Base-by-base conservation (phyloP, 176 grass and related monocot genomes). In the Eleusine indica region DNA sequence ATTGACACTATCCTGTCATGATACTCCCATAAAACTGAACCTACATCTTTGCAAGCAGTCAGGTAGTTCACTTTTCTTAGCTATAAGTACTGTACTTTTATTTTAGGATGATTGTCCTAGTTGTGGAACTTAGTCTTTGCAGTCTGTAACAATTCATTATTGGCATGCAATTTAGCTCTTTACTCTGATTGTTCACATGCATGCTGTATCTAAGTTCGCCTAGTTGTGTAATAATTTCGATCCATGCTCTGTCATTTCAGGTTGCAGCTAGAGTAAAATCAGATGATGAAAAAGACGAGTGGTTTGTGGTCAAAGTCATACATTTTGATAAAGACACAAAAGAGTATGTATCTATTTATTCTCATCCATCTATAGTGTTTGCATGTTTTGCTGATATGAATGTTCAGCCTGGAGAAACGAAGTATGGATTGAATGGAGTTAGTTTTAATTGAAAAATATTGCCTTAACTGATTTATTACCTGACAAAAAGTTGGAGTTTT, bases 231-330 rank as follows among this genome's bases (percentile, higher is more conserved):
- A 51, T 78, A 17, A 51, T 80, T 38, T 17, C 14, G 35, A 49
- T 66, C 52, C 73, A 39, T 44, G 49, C 44, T 25, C 12, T 85
- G 28, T 67, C 60, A 32, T 95, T 93, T 98, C 89, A 98, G 96
- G 96, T 98, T 74, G 96, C 96, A 70, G 96, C 93, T 87, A 90
- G 86, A 84, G 93, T 98, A 56, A 90, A 90, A 17, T 79, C 83
- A 78, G 96, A 96, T 80, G 90, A 96, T 71, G 93, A 96, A 75
- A 98, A 98, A 83, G 91, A 98, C 53, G 96, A 98, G 65, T 98
- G 96, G 93, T 77, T 98, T 78, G 82, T 98, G 67, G 91, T 95
- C 52, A 98, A 98, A 91, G 96, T 98, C 47, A 93, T 88, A 71
- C 91, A 93, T 84, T 93, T 98, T 29, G 96, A 98, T 63, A 98